These are phyloP conservation scores for Ustilago lituana DNA, from an alignment of 1,284 basidiomycete species.

Conservation along the genomic window DNA sequence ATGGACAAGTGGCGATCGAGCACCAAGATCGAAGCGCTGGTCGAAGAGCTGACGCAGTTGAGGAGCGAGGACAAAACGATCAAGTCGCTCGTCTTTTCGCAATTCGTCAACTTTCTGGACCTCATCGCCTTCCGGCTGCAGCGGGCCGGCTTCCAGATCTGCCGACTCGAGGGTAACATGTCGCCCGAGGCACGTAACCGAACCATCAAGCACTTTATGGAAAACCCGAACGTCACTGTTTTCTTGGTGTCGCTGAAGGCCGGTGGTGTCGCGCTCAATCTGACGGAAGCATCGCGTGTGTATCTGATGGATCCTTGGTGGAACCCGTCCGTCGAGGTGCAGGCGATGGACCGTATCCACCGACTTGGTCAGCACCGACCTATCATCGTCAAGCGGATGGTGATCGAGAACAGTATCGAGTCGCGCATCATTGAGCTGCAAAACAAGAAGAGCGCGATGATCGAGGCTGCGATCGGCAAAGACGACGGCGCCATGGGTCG, in stretches of 20 bases:
- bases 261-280: slow-evolving; percentile 81
- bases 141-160: slow-evolving; percentile 85
- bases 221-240: slow-evolving; percentile 91
- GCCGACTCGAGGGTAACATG: slow-evolving; percentile 96
- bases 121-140: slow-evolving; percentile 92
- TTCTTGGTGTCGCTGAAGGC: slow-evolving; percentile 95
- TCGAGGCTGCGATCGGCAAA: slow-evolving; percentile 66
- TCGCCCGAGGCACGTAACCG: slow-evolving; percentile 92
- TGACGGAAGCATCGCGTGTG: slow-evolving; percentile 66
- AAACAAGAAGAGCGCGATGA: slow-evolving; percentile 80
- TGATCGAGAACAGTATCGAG: slow-evolving; percentile 96
- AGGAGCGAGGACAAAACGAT: slow-evolving; percentile 86
- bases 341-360: slow-evolving; percentile 93
- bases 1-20: slow-evolving; percentile 90
- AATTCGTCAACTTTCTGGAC: slow-evolving; percentile 82
- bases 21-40: slow-evolving; percentile 94
- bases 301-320: slow-evolving; percentile 67
- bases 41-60: slow-evolving; percentile 90
- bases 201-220: slow-evolving; percentile 94
- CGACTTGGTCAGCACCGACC: slow-evolving; percentile 90
- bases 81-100: slow-evolving; percentile 95
- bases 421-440: slow-evolving; percentile 88
- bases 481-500: slow-evolving; percentile 67
- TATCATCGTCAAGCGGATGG: slow-evolving; percentile 89
- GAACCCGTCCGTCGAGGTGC: slow-evolving; percentile 66